These are phyloP conservation scores for Pichia sp. DNA, from an alignment of 1,139 yeast genomes.

Conservation along the genomic window DNA sequence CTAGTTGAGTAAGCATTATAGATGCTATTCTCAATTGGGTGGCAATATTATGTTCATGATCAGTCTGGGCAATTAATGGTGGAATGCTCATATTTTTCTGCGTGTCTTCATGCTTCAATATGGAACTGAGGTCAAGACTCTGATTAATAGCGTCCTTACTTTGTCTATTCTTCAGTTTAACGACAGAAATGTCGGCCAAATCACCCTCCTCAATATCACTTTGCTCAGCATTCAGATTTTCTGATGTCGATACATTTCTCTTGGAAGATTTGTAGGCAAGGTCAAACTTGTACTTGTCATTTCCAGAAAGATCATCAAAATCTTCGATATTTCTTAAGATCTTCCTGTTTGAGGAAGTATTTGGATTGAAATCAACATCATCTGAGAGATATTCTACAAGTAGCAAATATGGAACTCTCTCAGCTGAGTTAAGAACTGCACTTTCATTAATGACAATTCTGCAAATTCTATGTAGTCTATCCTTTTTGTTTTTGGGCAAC, in stretches of 20 bases:
- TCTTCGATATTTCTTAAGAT: constrained; percentile 32
- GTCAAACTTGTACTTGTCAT: constrained; percentile 50
- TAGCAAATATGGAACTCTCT: constrained; percentile 83
- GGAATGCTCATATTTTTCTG: constrained; percentile 3
- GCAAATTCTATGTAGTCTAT: constrained; percentile 61
- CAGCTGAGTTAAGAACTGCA: constrained; percentile 91
- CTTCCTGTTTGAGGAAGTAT: constrained; percentile 46
- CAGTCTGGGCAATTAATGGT: constrained; percentile 16
- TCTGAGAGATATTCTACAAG: constrained; percentile 78
- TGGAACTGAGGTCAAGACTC: constrained; percentile 6
- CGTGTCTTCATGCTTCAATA: constrained; percentile 2
- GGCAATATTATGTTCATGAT: constrained; percentile 53
- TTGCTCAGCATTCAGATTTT: not conserved
- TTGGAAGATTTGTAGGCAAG: constrained; percentile 20
- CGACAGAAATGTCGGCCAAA: constrained; percentile 53
- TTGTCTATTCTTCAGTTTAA: constrained; percentile 38
- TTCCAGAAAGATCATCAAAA: constrained; percentile 18
- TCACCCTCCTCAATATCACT: constrained; percentile 39
- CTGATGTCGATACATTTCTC: constrained; percentile 4
- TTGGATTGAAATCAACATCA: constrained; percentile 82
- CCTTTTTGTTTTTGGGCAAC: constrained; percentile 54
- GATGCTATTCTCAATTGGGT: constrained; percentile 96
- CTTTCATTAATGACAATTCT: constrained; percentile 89
- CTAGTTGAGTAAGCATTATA: constrained; percentile 85
- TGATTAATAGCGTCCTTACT: constrained; percentile 1